A percentile compares a stretch with the other conserved stretches of the same genome.
phyloP scores from a whole-genome alignment of 1,139 yeast genomes.

The Martiniozyma asiatica region DNA sequence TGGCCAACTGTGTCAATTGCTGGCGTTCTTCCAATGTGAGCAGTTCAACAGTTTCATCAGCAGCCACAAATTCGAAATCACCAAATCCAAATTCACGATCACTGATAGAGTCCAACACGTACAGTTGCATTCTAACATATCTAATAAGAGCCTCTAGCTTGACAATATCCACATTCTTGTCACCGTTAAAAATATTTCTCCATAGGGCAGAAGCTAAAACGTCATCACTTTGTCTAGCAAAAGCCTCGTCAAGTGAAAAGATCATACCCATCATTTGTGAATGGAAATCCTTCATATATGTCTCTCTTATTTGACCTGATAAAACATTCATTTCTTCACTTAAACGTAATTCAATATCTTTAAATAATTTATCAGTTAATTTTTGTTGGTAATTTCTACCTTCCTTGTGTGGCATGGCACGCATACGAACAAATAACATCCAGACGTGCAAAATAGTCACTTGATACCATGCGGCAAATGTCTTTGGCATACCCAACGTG shows the following conservation, averaged over 20 bases:
- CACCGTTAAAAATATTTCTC: constrained; percentile 86
- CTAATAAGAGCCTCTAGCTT: constrained; percentile 81
- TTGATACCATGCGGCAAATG: constrained; percentile 93
- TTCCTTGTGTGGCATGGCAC: constrained; percentile 86
- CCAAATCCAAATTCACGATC: constrained; percentile 94
- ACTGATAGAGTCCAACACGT: constrained; percentile 70
- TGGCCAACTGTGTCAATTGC: constrained; percentile 25
- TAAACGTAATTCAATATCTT: constrained; percentile 79
- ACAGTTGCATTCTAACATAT: constrained; percentile 79
- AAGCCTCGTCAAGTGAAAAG: constrained; percentile 87
- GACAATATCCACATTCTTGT: constrained; percentile 68
- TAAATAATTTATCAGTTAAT: constrained; percentile 76
- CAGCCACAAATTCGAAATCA: constrained; percentile 74
- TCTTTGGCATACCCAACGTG: constrained; percentile 67
- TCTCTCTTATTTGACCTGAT: constrained; percentile 76
- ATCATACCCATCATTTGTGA: constrained; percentile 83
- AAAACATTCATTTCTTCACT: constrained; percentile 74
- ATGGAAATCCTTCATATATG: constrained; percentile 81
- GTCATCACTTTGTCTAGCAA: constrained; percentile 64
- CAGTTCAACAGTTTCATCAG: constrained; percentile 66
- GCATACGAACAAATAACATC: constrained; percentile 89
- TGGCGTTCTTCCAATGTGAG: constrained; percentile 52
- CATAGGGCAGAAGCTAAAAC: constrained; percentile 81
- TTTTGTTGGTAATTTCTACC: constrained; percentile 89
- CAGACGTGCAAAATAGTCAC: constrained; percentile 84